Base-by-base conservation (phyloP, 2,329 filamentous ascomycete genomes). In the Mycogone perniciosa region DNA sequence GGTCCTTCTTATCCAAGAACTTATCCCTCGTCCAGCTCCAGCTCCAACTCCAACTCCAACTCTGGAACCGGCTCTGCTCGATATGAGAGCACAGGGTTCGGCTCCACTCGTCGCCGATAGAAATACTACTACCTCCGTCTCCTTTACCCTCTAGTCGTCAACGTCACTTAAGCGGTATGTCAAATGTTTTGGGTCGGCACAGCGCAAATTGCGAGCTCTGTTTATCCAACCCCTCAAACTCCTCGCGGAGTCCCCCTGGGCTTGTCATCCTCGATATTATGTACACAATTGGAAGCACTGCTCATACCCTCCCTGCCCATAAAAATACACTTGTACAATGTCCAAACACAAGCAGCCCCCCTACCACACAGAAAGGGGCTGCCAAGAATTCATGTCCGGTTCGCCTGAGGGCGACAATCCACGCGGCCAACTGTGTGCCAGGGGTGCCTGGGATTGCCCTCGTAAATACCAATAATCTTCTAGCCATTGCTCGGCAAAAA, bases 71-170 rank as follows among this genome's bases (percentile, higher is more conserved):
- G 50, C 39, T 76, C 74, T 7, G 71, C 75, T 10, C 76, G 79
- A 48, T 76, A 85, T 59, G 79, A 85, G 59, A 87, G 83, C 59
- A 89, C 85, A 1, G 86, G 86, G 0, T 89, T 88, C 62, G 86
- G 86, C 7, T 85, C 82, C 7, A 89, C 86, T 0, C 79, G 72
- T 52, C 73, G 82, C 51, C 74, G 81, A 58, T 84, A 60, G 53
- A 6, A 30, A 26, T 11, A 20, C 20, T 20, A 20, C 20, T 20
- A 20, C 20, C 31, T 10, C 10, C 31, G 37, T 30, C 10, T 39
- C 29, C 27, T 47, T 13, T 37, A 30, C 6, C 8, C 20, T 35
- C 2, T 42, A n/a, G 13, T 38, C 11, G 31, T 7, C n/a, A 27
- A 33, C 10, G 31, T 26, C 29, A 34, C 7, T 8, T 5, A n/a